Percentiles rank a stretch among this genome's conserved stretches.
Conservation (phyloP, 768 basidiomycete species). For the Tulasnella sp. region DNA sequence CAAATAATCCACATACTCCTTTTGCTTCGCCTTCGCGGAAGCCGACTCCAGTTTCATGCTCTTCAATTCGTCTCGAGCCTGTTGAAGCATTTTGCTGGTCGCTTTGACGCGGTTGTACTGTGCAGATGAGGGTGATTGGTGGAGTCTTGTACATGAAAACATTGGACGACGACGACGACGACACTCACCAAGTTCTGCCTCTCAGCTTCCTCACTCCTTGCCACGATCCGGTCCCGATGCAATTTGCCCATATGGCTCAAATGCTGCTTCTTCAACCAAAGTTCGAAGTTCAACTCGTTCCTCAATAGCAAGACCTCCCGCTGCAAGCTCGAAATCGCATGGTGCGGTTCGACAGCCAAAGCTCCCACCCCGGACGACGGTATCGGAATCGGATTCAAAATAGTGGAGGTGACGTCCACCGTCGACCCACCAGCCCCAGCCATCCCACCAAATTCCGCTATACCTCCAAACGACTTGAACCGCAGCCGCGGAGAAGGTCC, state of each 20-base stretch:
- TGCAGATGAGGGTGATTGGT: too few relatives aligned
- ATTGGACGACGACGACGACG: too few relatives aligned
- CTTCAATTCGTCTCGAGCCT: conserved; percentile 63
- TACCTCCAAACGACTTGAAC: neutral
- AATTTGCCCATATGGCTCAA: conserved; percentile 77
- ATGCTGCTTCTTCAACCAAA: conserved; percentile 78
- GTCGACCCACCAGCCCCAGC: neutral
- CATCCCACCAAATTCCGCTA: neutral
- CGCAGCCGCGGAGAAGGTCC: conserved; percentile 15
- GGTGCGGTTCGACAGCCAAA: neutral
- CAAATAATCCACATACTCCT: conserved; percentile 79
- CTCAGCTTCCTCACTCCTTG: conserved; percentile 73
- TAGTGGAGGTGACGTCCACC: neutral
- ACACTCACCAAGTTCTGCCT: conserved; percentile 69
- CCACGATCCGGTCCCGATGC: conserved; percentile 67
- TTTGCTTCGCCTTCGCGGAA: conserved; percentile 70
- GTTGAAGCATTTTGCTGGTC: conserved; percentile 63
- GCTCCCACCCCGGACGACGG: neutral
- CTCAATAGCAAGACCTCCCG: conserved; percentile 68
- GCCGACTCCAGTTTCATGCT: conserved; percentile 71
- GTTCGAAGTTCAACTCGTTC: conserved; percentile 80
- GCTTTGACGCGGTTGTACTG: conserved; percentile 81
- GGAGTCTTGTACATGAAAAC: too few relatives aligned
- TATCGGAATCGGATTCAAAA: conserved; percentile 12
- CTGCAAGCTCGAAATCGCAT: conserved; percentile 65